These are phyloP conservation scores for Diatrype stigma DNA, from an alignment of 2,329 filamentous ascomycete genomes.

Conservation along the genomic window DNA sequence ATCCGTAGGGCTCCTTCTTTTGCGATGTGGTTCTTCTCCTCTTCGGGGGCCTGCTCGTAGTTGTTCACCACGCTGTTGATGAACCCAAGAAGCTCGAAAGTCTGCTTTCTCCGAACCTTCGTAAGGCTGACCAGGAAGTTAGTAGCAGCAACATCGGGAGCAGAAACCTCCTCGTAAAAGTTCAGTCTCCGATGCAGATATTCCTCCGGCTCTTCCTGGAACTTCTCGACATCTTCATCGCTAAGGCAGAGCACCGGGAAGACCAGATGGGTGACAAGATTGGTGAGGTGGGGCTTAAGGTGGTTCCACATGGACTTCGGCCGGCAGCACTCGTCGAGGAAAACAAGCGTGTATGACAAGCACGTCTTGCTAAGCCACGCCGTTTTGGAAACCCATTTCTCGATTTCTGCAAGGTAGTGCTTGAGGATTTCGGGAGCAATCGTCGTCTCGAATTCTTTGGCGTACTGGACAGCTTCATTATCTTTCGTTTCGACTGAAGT, in stretches of 20 bases:
- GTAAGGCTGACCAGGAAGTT: constrained; percentile 95
- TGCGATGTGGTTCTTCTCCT: constrained; percentile 87
- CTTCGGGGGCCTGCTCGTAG: constrained; percentile 79
- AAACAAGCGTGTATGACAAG: constrained; percentile 88
- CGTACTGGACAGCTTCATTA: constrained; percentile 74
- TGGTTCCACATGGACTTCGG: constrained; percentile 96
- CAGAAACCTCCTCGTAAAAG: constrained; percentile 94
- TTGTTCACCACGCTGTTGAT: constrained; percentile 93
- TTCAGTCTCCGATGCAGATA: constrained; percentile 97
- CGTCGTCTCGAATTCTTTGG: constrained; percentile 84
- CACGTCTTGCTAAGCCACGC: constrained; percentile 93
- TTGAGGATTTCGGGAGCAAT: constrained; percentile 96
- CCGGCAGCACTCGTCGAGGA: constrained; percentile 94
- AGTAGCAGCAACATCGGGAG: constrained; percentile 90
- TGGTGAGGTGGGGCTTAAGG: constrained; percentile 88
- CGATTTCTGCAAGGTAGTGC: constrained; percentile 88
- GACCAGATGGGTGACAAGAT: constrained; percentile 87
- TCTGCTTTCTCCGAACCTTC: constrained; percentile 92
- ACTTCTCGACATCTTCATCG: constrained; percentile 88
- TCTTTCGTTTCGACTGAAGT: constrained; percentile 69
- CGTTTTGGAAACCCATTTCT: constrained; percentile 95
- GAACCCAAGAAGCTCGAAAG: constrained; percentile 89
- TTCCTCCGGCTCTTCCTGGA: constrained; percentile 90
- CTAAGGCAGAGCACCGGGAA: constrained; percentile 94
- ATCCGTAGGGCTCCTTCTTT: constrained; percentile 96